phyloP scores from a whole-genome alignment of 805 yeast genomes.

The Starmera caribaea region DNA sequence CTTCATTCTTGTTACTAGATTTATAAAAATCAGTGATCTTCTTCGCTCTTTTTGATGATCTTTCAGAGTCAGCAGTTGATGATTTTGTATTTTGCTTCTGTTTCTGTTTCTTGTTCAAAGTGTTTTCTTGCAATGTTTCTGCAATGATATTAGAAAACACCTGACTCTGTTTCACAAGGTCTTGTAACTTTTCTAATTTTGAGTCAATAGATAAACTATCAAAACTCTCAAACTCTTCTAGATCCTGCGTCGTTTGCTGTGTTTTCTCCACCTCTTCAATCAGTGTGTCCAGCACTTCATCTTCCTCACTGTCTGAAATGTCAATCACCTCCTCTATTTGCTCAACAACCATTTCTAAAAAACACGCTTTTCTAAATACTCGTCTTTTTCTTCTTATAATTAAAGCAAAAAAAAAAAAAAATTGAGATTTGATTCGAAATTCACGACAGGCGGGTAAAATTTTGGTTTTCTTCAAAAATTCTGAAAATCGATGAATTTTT shows the following conservation, averaged over 20 bases:
- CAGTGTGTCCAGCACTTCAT: conserved; percentile 9
- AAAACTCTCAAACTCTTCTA: conserved; percentile 26
- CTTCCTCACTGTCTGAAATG: conserved; percentile 9
- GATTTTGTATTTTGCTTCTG: conserved; percentile 16
- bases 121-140: conserved; percentile 54
- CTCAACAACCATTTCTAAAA: too few species aligned
- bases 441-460: too few species aligned
- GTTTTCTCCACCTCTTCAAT: conserved; percentile 6
- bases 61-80: conserved; percentile 10
- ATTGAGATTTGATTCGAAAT: too few species aligned
- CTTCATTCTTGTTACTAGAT: conserved; percentile 14
- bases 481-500: too few species aligned
- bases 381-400: too few species aligned
- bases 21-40: too few species aligned
- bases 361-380: too few species aligned
- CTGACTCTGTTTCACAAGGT: conserved; percentile 78
- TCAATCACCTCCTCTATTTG: not conserved
- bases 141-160: conserved; percentile 81
- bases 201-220: conserved; percentile 39
- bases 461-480: too few species aligned
- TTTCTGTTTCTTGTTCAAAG: conserved; percentile 23
- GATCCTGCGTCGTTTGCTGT: conserved; percentile 3
- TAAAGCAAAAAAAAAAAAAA: too few species aligned
- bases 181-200: conserved; percentile 58
- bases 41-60: too few species aligned